Percentiles rank a stretch among this genome's conserved stretches.
These are phyloP conservation scores for Leishmania mexicana DNA, from an alignment of 208 protist genomes.

Conservation along the genomic window DNA sequence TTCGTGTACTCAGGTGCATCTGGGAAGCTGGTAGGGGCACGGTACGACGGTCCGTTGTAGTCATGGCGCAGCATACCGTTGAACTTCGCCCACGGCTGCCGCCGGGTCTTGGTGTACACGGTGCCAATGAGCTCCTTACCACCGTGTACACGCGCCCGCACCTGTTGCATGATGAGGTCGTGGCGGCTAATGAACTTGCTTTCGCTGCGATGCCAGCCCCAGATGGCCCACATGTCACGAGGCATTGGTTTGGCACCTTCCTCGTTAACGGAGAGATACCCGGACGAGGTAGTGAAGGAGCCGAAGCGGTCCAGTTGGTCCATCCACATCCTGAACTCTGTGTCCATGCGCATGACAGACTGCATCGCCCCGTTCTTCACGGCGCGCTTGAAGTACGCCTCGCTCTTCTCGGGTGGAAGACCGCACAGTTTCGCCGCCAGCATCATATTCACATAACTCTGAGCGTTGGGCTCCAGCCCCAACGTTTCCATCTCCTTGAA, in stretches of 20 bases:
- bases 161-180: slow-evolving; percentile 66
- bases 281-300: slow-evolving; percentile 74
- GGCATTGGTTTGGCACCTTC: slow-evolving; percentile 87
- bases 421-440: slow-evolving; percentile 66
- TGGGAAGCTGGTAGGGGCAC: slow-evolving; percentile 46
- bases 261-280: slow-evolving; percentile 81
- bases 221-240: slow-evolving; percentile 87
- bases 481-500: slow-evolving; percentile 74
- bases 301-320: slow-evolving; percentile 88
- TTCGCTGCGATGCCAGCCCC: slow-evolving; percentile 88
- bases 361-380: slow-evolving; percentile 58
- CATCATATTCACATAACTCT: slow-evolving; percentile 94
- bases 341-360: slow-evolving; percentile 86
- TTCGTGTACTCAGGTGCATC: slow-evolving; percentile 50
- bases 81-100: slow-evolving; percentile 86
- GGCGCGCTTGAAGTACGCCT: slow-evolving; percentile 77
- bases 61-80: slow-evolving; percentile 84
- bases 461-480: slow-evolving; percentile 82
- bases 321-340: slow-evolving; percentile 92
- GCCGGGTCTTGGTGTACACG: slow-evolving; percentile 71
- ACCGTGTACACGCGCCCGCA: slow-evolving; percentile 59
- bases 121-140: slow-evolving; percentile 78
- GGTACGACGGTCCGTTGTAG: slow-evolving; percentile 66
- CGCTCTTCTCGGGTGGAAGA: slow-evolving; percentile 56
- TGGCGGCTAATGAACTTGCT: slow-evolving; percentile 81